These are phyloP conservation scores for Arabidopsis suecica DNA, from an alignment of 345 rosid genomes.

Conservation along the genomic window DNA sequence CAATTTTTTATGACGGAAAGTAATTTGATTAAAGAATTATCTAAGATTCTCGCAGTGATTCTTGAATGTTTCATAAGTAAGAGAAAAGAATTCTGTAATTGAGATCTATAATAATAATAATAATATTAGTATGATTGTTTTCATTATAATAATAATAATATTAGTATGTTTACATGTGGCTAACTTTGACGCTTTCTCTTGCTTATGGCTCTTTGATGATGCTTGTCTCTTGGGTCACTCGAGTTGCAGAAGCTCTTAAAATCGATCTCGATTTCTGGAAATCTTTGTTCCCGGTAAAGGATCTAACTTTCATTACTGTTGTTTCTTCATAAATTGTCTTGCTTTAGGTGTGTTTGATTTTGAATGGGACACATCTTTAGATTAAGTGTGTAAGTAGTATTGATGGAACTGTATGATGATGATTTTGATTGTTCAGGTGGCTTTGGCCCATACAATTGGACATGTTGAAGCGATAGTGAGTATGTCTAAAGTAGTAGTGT, in stretches of 20 bases:
- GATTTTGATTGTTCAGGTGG: slow-evolving; percentile 63
- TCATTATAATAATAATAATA: too few species aligned
- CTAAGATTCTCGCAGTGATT: not conserved
- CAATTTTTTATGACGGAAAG: not conserved
- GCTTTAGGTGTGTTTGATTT: not conserved
- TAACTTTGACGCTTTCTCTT: slow-evolving; percentile 90
- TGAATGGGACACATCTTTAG: not conserved
- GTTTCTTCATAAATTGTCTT: not conserved
- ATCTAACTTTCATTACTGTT: not conserved
- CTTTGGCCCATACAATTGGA: slow-evolving; percentile 94
- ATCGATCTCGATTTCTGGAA: slow-evolving; percentile 91
- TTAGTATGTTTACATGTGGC: slow-evolving; percentile 69
- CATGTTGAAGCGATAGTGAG: slow-evolving; percentile 99
- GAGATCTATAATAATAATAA: too few species aligned
- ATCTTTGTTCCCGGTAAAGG: slow-evolving; percentile 78
- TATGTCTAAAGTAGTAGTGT: slow-evolving; percentile 97
- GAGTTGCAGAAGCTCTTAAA: slow-evolving; percentile 73
- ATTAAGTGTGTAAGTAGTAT: not conserved
- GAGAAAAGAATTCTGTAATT: not conserved
- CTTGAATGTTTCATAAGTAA: not conserved
- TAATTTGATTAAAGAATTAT: not conserved
- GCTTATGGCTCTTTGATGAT: slow-evolving; percentile 91
- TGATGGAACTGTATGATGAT: slow-evolving; percentile 21
- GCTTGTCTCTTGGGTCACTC: slow-evolving; percentile 87
- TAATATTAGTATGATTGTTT: too few species aligned